Conservation (phyloP, 2,329 filamentous ascomycete genomes). For the Hypoxylon sp. region DNA sequence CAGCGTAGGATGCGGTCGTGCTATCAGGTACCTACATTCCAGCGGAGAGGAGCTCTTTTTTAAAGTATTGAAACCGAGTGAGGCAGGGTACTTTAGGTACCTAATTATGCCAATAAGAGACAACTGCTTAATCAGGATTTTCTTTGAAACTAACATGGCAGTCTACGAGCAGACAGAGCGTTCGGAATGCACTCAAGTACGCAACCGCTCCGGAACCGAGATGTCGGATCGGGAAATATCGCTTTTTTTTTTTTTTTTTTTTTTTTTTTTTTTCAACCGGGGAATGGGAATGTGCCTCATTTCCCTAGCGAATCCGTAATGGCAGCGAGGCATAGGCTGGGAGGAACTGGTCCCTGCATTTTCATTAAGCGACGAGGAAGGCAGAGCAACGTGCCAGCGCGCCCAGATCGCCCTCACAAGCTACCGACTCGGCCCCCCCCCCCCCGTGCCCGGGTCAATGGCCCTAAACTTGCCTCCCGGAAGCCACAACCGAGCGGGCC, state of each 20-base stretch:
- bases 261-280: too few relatives aligned
- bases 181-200: background rate
- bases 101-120: too few relatives aligned
- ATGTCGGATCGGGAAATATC: background rate
- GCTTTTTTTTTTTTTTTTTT: background rate
- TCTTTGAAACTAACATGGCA: background rate
- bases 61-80: too few relatives aligned
- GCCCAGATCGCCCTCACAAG: background rate
- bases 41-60: too few relatives aligned
- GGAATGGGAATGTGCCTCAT: background rate
- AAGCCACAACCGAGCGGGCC: background rate
- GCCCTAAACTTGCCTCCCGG: background rate
- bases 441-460: background rate
- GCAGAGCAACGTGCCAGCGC: background rate
- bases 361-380: background rate
- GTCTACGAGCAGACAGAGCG: background rate
- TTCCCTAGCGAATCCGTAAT: background rate
- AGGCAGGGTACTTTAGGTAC: too few relatives aligned
- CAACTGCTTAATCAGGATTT: too few relatives aligned
- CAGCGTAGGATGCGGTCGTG: background rate
- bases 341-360: background rate
- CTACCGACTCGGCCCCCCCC: background rate
- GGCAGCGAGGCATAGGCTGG: background rate
- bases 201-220: background rate
- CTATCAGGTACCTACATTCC: background rate